Conservation (phyloP, 768 basidiomycete species). For the Auricularia sp. region DNA sequence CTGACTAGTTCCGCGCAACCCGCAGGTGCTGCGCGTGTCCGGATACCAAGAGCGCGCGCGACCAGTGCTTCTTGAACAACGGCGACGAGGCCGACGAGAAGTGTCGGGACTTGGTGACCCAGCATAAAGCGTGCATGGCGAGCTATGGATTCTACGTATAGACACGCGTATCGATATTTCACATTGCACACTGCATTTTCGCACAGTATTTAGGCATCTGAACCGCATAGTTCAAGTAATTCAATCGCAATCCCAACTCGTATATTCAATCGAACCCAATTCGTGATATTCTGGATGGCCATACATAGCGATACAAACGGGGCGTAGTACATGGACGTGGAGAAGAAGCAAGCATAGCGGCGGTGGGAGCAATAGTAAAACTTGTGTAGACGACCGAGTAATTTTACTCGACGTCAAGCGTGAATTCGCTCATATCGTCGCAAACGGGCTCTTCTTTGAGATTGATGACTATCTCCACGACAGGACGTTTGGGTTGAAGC, state of each 20-base stretch:
- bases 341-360: background rate
- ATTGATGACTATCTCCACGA: background rate
- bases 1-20: too few species aligned
- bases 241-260: background rate
- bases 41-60: constrained; percentile 81
- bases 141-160: constrained; percentile 72
- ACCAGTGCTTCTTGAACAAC: constrained; percentile 84
- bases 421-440: background rate
- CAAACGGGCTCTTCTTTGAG: background rate
- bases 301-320: background rate
- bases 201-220: background rate
- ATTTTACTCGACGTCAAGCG: background rate
- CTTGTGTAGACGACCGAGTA: background rate
- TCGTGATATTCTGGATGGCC: background rate
- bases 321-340: background rate
- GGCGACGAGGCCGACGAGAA: constrained; percentile 61
- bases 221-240: background rate
- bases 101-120: constrained; percentile 70
- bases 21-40: constrained; percentile 92
- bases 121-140: constrained; percentile 87
- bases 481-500: background rate
- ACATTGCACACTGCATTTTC: background rate
- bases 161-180: too few species aligned
- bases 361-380: too few species aligned
- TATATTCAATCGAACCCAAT: background rate